Evolutionary conservation across 345 rosid species (phyloP).

Genomic region (Reutealis trisperma): DNA sequence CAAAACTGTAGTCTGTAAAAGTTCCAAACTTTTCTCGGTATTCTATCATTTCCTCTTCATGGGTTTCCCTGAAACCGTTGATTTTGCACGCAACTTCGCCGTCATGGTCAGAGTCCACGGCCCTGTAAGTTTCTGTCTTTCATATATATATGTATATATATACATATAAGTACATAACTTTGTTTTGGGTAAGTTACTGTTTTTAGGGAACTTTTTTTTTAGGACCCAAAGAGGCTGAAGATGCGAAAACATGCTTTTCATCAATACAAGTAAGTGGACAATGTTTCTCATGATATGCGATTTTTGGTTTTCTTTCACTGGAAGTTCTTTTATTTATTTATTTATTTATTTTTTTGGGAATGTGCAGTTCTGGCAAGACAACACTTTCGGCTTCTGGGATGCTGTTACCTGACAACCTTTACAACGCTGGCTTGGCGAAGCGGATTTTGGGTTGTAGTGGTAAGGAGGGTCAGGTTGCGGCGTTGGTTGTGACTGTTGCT

Average conservation of each 20-base stretch:
- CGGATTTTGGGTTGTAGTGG: conserved; percentile 32
- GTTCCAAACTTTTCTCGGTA: not conserved
- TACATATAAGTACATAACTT: not conserved
- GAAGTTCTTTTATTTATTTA: not conserved
- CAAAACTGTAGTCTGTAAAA: not conserved
- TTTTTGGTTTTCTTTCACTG: not conserved
- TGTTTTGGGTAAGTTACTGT: not conserved
- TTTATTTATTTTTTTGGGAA: conserved; percentile 4
- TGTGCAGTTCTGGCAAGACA: conserved; percentile 70
- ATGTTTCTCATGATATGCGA: not conserved
- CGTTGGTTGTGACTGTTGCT: conserved; percentile 71
- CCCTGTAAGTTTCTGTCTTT: conserved; percentile 55
- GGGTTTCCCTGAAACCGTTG: conserved; percentile 58
- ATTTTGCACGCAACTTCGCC: conserved; percentile 54
- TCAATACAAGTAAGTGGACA: conserved; percentile 61
- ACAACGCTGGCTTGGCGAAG: conserved; percentile 39
- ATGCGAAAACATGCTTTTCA: conserved; percentile 94
- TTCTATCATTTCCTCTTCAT: conserved; percentile 23
- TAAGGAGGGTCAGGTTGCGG: conserved; percentile 32
- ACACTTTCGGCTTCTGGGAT: conserved; percentile 91
- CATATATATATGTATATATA: not conserved
- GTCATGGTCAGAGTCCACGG: conserved; percentile 84
- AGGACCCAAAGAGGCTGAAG: conserved; percentile 94
- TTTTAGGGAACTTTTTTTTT: not conserved
- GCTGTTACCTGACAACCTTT: conserved; percentile 54